These are phyloP conservation scores for Oenanthe javanica DNA, from an alignment of 140 eudicot species.

Conservation along the genomic window DNA sequence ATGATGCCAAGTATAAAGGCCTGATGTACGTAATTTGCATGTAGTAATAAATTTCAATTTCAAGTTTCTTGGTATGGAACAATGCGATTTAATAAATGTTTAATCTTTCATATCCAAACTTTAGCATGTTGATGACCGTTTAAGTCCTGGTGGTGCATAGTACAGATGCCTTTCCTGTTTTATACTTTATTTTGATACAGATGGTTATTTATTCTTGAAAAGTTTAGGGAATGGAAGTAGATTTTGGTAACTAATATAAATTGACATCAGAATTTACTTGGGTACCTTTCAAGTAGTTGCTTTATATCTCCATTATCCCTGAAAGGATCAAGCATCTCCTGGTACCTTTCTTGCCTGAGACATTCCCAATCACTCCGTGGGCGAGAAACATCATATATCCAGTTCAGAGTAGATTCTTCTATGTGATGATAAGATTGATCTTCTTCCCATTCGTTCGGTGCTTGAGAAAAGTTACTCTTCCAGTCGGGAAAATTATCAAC, in stretches of 20 bases:
- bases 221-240: neutral
- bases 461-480: conserved; percentile 45
- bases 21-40: neutral
- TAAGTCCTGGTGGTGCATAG: too few relatives aligned
- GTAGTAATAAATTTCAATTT: neutral
- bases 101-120: neutral
- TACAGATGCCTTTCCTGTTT: neutral
- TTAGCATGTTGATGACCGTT: neutral
- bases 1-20: neutral
- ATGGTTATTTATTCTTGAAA: neutral
- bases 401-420: conserved; percentile 37
- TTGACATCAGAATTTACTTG: neutral
- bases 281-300: conserved; percentile 67
- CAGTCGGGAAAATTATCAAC: conserved; percentile 27
- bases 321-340: conserved; percentile 68
- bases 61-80: neutral
- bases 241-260: neutral
- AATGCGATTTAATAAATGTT: neutral
- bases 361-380: conserved; percentile 86
- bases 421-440: conserved; percentile 20
- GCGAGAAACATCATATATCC: conserved; percentile 71
- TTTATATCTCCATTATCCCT: conserved; percentile 49
- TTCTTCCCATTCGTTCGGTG: conserved; percentile 48
- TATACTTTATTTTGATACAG: neutral
- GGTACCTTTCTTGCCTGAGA: conserved; percentile 72